Conservation (phyloP, 805 yeast species). For the Candida loeiensis region DNA sequence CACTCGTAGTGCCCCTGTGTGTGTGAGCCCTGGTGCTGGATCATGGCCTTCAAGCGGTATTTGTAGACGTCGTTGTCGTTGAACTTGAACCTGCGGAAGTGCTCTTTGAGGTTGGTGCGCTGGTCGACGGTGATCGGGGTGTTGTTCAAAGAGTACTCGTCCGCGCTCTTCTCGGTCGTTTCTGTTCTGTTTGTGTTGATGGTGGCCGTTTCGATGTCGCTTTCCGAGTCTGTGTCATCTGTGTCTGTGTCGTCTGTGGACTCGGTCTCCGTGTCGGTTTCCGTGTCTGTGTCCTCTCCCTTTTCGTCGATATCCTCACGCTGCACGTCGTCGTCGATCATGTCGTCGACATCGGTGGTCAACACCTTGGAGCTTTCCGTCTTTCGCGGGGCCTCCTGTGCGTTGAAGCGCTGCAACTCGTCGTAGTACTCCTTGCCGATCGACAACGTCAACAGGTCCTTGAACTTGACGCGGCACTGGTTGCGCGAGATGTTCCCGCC, state of each 20-base stretch:
- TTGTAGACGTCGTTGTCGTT: slow-evolving; percentile 40
- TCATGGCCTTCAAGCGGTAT: slow-evolving; percentile 65
- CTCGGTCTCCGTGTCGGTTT: slow-evolving; percentile 16
- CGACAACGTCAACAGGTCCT: slow-evolving; percentile 48
- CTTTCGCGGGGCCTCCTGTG: slow-evolving; percentile 6
- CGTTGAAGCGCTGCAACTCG: slow-evolving; percentile 35
- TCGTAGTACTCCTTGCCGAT: slow-evolving; percentile 43
- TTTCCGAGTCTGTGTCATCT: slow-evolving; percentile 18
- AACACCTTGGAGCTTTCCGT: slow-evolving; percentile 17
- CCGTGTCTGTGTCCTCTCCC: slow-evolving; percentile 26
- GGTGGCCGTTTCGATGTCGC: slow-evolving; percentile 15
- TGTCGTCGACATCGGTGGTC: slow-evolving; percentile 25
- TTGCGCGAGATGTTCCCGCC: slow-evolving; percentile 69
- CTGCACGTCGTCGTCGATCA: slow-evolving; percentile 33
- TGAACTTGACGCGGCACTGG: slow-evolving; percentile 66
- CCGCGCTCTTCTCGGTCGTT: slow-evolving; percentile 8
- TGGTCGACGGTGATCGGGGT: slow-evolving; percentile 40
- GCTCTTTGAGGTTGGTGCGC: slow-evolving; percentile 31
- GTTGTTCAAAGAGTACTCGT: slow-evolving; percentile 28
- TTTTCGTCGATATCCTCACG: slow-evolving; percentile 36
- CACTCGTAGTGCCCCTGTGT: slow-evolving; percentile 89
- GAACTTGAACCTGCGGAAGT: slow-evolving; percentile 37
- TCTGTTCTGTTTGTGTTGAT: slow-evolving; percentile 8
- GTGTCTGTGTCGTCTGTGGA: slow-evolving; percentile 7
- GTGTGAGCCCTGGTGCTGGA: slow-evolving; percentile 87